Evolutionary conservation across 176 grass and related monocot species (phyloP), one percentile per base, ranked within the genome.

Genomic region (Triticum monococcum): DNA sequence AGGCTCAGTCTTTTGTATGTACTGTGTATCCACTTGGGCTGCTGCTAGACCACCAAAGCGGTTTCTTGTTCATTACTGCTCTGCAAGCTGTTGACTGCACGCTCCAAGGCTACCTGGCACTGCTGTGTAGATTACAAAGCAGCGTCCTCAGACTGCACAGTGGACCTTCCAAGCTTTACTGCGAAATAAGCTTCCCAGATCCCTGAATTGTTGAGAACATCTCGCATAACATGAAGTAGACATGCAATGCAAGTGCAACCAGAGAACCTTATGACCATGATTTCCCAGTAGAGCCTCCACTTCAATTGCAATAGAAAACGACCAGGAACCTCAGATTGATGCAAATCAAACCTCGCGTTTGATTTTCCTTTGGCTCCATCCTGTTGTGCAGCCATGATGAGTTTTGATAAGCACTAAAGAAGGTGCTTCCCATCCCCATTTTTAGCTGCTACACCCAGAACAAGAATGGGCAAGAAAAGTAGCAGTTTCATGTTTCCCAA

Each of bases 11-110:
- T 12, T 59, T 76, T 66, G 45, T 54, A 69, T 70, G 22, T 31
- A 56, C 12, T 54, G n/a, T 18, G 59, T 13, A 66, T 7, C 81
- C 26, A 91, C 36, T 84, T 80, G 48, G 60, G 33, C 69, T 48
- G 64, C 64, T 30, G 38, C 36, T 43, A 81, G 59, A 69, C 50
- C 48, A 88, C 80, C 77, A 18, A 87, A 86, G 30, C n/a, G 71
- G 20, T 68, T 85, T 61, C 69, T 76, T 85, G 25, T 48, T 89
- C 64, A 62, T 50, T 68, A 68, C 14, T 69, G 85, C 48, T 60
- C 73, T 62, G 48, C n/a, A 41, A 23, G 48, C 52, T 62, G 52
- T 87, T 22, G 20, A 22, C 30, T 16, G 16, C 11, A 8, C 13
- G 36, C 52, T 68, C n/a, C 63, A 78, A 77, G 46, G 76, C 18